These are phyloP conservation scores for Aureobasidium subglaciale DNA, from an alignment of 2,329 filamentous ascomycete species.

Conservation along the genomic window DNA sequence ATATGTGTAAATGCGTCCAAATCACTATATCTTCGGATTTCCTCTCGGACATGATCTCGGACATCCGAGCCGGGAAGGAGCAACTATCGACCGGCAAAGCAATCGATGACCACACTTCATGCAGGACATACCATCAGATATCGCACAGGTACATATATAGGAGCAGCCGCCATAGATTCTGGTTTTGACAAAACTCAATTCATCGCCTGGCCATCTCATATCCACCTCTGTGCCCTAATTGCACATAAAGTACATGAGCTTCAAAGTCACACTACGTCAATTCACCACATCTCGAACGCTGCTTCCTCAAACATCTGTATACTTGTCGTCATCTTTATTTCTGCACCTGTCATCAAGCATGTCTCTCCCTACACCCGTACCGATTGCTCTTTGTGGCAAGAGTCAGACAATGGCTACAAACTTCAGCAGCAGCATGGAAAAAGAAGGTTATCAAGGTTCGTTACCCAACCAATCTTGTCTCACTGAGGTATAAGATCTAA, in stretches of 20 bases:
- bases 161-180: neutral
- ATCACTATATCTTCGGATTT: neutral
- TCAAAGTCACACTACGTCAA: neutral
- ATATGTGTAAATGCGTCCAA: no score
- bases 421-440: neutral
- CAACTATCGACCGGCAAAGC: neutral
- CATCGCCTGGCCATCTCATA: neutral
- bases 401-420: slow-evolving; percentile 1
- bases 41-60: neutral
- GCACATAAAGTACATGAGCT: neutral
- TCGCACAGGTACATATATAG: neutral
- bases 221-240: neutral
- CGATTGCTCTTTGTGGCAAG: slow-evolving; percentile 13
- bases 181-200: neutral
- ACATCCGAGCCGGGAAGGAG: neutral
- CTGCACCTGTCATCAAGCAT: neutral
- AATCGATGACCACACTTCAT: slow-evolving; percentile 12
- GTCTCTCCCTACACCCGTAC: slow-evolving; percentile 7
- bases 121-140: neutral
- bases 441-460: slow-evolving; percentile 2
- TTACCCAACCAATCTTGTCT: no score
- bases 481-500: no score
- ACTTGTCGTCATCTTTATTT: neutral
- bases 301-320: neutral
- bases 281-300: neutral